Percentiles rank a stretch among this genome's conserved stretches.
Evolutionary conservation across 2,329 filamentous ascomycete species (phyloP).

Genomic region (Arthroderma uncinatum): DNA sequence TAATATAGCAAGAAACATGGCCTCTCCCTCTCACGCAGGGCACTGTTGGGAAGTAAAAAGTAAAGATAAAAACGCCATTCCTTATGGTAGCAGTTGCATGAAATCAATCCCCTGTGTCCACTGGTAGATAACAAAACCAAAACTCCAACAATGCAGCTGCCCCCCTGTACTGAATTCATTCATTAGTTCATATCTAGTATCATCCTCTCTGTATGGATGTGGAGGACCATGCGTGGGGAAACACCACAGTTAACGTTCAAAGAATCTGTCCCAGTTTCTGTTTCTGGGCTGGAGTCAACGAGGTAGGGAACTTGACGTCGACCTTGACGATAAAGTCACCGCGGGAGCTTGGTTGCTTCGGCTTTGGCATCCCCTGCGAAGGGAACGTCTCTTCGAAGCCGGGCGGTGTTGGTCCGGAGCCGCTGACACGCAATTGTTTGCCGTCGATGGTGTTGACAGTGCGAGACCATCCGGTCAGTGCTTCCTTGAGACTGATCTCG

Average conservation of each 20-base stretch:
- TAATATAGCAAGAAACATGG: too few species aligned
- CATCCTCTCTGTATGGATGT: neutral
- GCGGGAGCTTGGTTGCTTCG: conserved; percentile 72
- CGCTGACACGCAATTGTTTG: conserved; percentile 68
- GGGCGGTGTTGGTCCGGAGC: conserved; percentile 73
- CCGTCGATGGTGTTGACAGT: conserved; percentile 92
- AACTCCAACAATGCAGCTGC: conserved; percentile 5
- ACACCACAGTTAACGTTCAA: conserved; percentile 20
- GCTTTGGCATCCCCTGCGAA: conserved; percentile 82
- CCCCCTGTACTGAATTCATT: conserved; percentile 1
- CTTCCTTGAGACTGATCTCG: conserved; percentile 81
- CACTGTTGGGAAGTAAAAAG: neutral
- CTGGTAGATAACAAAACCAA: neutral
- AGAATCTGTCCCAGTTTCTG: conserved; percentile 68
- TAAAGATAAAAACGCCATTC: neutral
- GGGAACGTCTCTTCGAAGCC: conserved; percentile 74
- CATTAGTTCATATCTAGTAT: neutral
- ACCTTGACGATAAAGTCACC: conserved; percentile 84
- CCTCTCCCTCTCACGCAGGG: neutral
- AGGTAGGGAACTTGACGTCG: conserved; percentile 83
- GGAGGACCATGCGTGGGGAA: neutral
- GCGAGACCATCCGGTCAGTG: conserved; percentile 82
- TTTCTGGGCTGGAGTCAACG: conserved; percentile 67
- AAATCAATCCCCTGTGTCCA: neutral
- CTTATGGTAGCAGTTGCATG: neutral